Base-by-base conservation (phyloP, 257 asterid genomes). In the Cordia subcordata region DNA sequence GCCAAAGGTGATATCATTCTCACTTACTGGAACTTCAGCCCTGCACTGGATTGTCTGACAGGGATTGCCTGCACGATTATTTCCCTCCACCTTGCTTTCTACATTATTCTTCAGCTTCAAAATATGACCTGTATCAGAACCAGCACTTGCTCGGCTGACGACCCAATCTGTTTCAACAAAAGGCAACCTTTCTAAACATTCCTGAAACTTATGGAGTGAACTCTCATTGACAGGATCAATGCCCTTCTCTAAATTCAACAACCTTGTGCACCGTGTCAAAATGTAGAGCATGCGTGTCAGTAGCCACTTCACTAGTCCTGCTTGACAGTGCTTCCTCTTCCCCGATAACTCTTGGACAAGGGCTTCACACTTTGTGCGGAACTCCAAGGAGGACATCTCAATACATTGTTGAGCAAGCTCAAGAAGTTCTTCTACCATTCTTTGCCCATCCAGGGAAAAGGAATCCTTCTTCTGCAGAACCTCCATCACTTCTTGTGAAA, bases 261-360 rank as follows among this genome's bases (percentile, higher is more conserved):
- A 74, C 64, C 95, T 86, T 50, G 98, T 85, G 77, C 96, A 92
- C 53, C 98, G 86, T 55, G 96, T 92, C 86, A 92, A 71, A 70
- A 92, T 92, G 74, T 85, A 92, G 67, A 92, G 95, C 81, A 92
- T 69, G 70, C 96, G 98, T 10, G 96, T 85, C 73, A 77, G 71
- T n/a, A 82, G 75, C 79, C 88, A 58, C 78, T 84, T 92, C 66
- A 88, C 72, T 64, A 81, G 63, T 68, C 81, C 95, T 55, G 69
- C 67, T 74, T 82, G 80, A 66, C 95, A 88, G 69, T 84, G 72
- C 74, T 81, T 88, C 75, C 98, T 84, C 80, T 77, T 88, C 55
- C 70, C 75, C 60, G 95, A 76, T 77, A 92, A 80, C 65, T 84
- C 94, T 47, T 82, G 95, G 68, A 88, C 98, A 69, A 92, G 76